Conservation (phyloP, 352 stramenopile species). For the Phytophthora pisi region DNA sequence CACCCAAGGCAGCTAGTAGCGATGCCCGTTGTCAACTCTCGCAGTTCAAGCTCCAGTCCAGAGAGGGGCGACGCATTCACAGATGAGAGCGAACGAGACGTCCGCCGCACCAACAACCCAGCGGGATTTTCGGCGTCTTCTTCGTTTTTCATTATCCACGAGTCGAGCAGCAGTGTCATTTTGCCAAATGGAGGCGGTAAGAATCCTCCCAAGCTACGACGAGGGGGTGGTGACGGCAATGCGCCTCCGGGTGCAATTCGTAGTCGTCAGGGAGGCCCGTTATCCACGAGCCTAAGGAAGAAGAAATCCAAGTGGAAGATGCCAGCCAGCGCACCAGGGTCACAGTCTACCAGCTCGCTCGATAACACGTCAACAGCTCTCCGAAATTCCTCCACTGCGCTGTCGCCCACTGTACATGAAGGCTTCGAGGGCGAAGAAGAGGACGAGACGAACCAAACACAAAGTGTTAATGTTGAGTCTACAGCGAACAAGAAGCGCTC, state of each 20-base stretch:
- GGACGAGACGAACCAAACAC: not conserved
- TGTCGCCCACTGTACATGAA: constrained; percentile 15
- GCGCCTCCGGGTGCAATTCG: not conserved
- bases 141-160: constrained; percentile 76
- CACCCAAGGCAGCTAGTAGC: not conserved
- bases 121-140: constrained; percentile 25
- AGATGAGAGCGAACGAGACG: constrained; percentile 6
- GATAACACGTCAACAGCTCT: not conserved
- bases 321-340: constrained; percentile 10
- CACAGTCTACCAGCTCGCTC: not conserved
- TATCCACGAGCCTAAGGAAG: constrained; percentile 13
- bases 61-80: constrained; percentile 13
- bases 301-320: constrained; percentile 24
- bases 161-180: constrained; percentile 36
- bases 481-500: constrained; percentile 12
- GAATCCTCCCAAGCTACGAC: constrained; percentile 17
- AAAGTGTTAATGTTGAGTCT: not conserved
- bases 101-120: not conserved
- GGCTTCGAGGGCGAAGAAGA: constrained; percentile 7
- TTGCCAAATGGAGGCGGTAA: constrained; percentile 29
- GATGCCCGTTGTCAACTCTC: not conserved
- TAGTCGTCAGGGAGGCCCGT: constrained; percentile 1
- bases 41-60: constrained; percentile 2
- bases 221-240: constrained; percentile 1
- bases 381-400: not conserved